Conservation (phyloP, 345 rosid genomes). For the Cardamine resedifolia region DNA sequence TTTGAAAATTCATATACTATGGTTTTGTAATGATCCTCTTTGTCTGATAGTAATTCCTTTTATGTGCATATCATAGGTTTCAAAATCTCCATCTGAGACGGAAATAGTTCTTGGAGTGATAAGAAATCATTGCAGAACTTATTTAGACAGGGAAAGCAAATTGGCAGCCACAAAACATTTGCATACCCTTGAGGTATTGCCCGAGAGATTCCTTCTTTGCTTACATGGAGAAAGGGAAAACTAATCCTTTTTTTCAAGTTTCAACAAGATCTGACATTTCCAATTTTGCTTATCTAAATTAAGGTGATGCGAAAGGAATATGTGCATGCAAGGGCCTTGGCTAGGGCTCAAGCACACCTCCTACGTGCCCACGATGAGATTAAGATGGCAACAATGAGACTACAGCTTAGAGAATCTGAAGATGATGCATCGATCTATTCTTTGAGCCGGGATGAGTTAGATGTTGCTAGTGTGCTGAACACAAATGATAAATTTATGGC, state of each 20-base stretch:
- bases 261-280: slow-evolving; percentile 34
- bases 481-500: slow-evolving; percentile 81
- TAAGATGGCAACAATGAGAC: slow-evolving; percentile 87
- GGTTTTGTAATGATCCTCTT: neutral
- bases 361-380: slow-evolving; percentile 88
- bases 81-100: slow-evolving; percentile 82
- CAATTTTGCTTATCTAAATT: slow-evolving; percentile 14
- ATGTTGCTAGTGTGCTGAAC: slow-evolving; percentile 66
- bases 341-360: slow-evolving; percentile 80
- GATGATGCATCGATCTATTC: slow-evolving; percentile 76
- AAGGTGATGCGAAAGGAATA: slow-evolving; percentile 94
- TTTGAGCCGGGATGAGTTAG: slow-evolving; percentile 70
- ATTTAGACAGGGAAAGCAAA: slow-evolving; percentile 54
- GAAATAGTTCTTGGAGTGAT: slow-evolving; percentile 90
- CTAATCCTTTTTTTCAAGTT: slow-evolving; percentile 12
- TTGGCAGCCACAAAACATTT: slow-evolving; percentile 70
- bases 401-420: slow-evolving; percentile 74
- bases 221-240: slow-evolving; percentile 13
- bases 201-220: slow-evolving; percentile 1
- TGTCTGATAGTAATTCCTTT: slow-evolving; percentile 6
- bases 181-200: slow-evolving; percentile 72
- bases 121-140: slow-evolving; percentile 67
- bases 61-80: slow-evolving; percentile 49
- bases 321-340: slow-evolving; percentile 72
- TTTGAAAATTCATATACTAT: slow-evolving; percentile 1